These are phyloP conservation scores for Mycogone perniciosa DNA, from an alignment of 2,329 filamentous ascomycete species.

Conservation along the genomic window DNA sequence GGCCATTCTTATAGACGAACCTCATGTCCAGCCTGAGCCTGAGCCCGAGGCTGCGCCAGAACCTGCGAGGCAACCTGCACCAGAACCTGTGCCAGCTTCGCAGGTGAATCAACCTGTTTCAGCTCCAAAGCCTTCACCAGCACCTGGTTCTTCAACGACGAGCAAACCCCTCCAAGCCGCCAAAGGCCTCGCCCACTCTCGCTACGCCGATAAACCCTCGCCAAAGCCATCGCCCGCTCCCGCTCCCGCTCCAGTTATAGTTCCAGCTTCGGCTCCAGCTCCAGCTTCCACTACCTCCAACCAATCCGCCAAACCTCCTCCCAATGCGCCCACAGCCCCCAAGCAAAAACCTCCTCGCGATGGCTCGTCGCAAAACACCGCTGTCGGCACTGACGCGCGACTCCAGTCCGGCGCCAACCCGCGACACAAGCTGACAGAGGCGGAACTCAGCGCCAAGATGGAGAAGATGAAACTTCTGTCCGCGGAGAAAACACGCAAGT, in stretches of 20 bases:
- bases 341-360: constrained; percentile 20
- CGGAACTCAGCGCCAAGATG: constrained; percentile 54
- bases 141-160: constrained; percentile 10
- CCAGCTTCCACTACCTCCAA: constrained; percentile 18
- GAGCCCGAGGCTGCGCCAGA: constrained; percentile 7
- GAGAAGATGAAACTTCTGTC: constrained; percentile 53
- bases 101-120: neutral
- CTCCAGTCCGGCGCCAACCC: constrained; percentile 51
- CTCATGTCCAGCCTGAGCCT: constrained; percentile 11
- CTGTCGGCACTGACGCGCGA: constrained; percentile 35
- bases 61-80: neutral
- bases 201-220: constrained; percentile 28
- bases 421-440: constrained; percentile 53
- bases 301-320: constrained; percentile 21
- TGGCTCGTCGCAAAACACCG: constrained; percentile 22
- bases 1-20: constrained; percentile 21
- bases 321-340: constrained; percentile 27
- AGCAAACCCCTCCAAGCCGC: constrained; percentile 13
- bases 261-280: constrained; percentile 9
- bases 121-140: constrained; percentile 8
- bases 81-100: neutral
- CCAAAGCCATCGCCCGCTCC: constrained; percentile 10
- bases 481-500: constrained; percentile 53
- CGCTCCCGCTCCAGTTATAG: constrained; percentile 9
- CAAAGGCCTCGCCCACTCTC: constrained; percentile 26